phyloP scores from a whole-genome alignment of 257 asterid genomes.

The Verbena officinalis region DNA sequence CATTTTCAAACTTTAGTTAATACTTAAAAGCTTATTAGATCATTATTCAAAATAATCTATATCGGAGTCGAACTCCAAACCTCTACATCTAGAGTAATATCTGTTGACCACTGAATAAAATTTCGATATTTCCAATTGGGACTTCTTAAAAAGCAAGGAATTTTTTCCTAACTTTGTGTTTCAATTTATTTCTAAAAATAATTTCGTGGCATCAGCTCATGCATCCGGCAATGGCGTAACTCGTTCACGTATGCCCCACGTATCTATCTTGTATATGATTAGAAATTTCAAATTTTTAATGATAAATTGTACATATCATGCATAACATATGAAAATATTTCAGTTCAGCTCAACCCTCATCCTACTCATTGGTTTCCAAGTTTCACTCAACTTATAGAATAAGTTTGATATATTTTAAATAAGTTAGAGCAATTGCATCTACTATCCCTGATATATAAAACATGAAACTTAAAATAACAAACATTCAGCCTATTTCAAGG shows the following conservation, averaged over 20 bases:
- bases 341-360: neutral
- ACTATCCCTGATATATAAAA: too few relatives aligned
- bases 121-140: neutral
- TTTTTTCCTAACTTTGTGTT: neutral
- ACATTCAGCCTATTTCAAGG: too few relatives aligned
- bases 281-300: too few relatives aligned
- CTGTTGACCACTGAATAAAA: neutral
- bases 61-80: too few relatives aligned
- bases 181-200: neutral
- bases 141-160: neutral
- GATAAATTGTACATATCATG: neutral
- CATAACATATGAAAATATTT: conserved; percentile 22
- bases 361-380: neutral
- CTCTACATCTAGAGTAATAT: neutral
- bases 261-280: conserved; percentile 16
- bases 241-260: neutral
- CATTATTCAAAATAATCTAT: neutral
- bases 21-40: neutral
- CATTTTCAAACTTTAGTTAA: neutral
- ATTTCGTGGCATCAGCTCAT: neutral
- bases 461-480: too few relatives aligned
- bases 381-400: neutral
- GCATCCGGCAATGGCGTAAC: neutral
- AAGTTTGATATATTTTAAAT: neutral
- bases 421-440: too few relatives aligned